A percentile compares a stretch with the other conserved stretches of the same genome.
phyloP scores from a whole-genome alignment of 2,329 filamentous ascomycete genomes.

The Phialocephala subalpina region DNA sequence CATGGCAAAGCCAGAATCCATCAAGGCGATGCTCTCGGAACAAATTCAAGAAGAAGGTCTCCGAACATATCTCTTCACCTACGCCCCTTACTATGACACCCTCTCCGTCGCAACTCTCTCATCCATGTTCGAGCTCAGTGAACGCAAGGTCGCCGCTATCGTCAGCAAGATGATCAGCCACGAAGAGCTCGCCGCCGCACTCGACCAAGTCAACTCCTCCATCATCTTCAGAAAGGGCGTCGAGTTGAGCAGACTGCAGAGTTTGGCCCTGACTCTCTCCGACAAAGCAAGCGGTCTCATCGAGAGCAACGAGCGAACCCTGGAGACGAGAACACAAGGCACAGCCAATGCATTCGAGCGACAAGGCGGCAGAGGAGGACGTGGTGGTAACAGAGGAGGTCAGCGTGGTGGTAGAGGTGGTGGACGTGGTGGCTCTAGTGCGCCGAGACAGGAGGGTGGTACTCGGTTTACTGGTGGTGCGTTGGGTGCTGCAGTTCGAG shows the following conservation, averaged over 20 bases:
- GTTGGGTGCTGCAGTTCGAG: conserved; percentile 72
- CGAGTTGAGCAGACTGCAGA: conserved; percentile 95
- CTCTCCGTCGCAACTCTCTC: conserved; percentile 86
- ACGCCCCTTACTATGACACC: conserved; percentile 98
- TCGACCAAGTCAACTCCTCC: conserved; percentile 96
- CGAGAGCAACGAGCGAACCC: conserved; percentile 95
- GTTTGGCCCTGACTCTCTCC: conserved; percentile 88
- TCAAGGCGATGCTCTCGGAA: conserved; percentile 96
- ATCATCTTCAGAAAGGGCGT: conserved; percentile 99
- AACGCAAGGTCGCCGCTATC: conserved; percentile 91
- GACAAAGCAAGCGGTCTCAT: conserved; percentile 97
- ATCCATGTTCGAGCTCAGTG: conserved; percentile 92
- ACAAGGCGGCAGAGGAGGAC: conserved; percentile 79
- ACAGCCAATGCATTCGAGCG: conserved; percentile 95
- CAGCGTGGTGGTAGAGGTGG: conserved; percentile 68
- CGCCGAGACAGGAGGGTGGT: conserved; percentile 73
- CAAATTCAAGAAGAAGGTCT: conserved; percentile 99
- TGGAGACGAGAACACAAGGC: conserved; percentile 96
- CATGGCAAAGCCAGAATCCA: conserved; percentile 89
- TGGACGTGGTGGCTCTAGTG: conserved; percentile 62
- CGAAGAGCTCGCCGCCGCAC: conserved; percentile 93
- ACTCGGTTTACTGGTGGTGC: conserved; percentile 86
- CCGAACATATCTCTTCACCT: conserved; percentile 98
- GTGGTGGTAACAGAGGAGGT: conserved; percentile 67
- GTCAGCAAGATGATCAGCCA: conserved; percentile 99